Base-by-base conservation (phyloP, 768 basidiomycete genomes). In the Strobilomyces confusus region DNA sequence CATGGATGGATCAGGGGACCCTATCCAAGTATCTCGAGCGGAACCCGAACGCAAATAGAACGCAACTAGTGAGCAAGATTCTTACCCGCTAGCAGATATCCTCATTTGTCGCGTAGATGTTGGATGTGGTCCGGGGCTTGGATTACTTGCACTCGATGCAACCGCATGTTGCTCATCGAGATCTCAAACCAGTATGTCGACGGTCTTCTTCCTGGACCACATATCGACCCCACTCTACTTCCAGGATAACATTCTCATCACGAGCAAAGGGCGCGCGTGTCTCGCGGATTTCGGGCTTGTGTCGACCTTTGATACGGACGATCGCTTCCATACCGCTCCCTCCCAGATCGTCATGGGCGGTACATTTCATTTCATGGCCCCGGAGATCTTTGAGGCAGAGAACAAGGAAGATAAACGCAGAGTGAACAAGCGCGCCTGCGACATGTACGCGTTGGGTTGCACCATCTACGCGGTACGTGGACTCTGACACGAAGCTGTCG, bases 261-360 rank as follows among this genome's bases (percentile, higher is more conserved):
- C 74, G 6, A 64, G 58, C 5, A 56, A 66, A 13, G 70, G 70
- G 14, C 64, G 67, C 23, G 80, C 79, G 12, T 78, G 77, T 49
- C 66, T 81, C 5, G 74, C 79, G 25, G 79, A 81, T 58, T 80
- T 81, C 48, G 80, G 80, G 15, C 64, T 80, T 22, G 54, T 15
- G 9, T 63, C 58, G 0, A 37, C 52, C 22, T 66, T 64, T 22
- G 63, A 64, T 48, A 43, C 44, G 1, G 51, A 58, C 38, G 52
- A 58, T 14, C 44, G 43, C 13, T 47, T 60, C 9, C 54, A 33
- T n/a, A 56, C 59, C 4, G 47, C 54, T 13, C 34, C 58, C 12
- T 48, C 54, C 20, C 17, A 55, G 19, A 17, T 56, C 15, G 9
- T 6, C n/a, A 52, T 60, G 44, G 22, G 19, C 0, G 67, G 67